These are phyloP conservation scores for Sclerotiophoma versabilis DNA, from an alignment of 2,329 filamentous ascomycete genomes.

Conservation along the genomic window DNA sequence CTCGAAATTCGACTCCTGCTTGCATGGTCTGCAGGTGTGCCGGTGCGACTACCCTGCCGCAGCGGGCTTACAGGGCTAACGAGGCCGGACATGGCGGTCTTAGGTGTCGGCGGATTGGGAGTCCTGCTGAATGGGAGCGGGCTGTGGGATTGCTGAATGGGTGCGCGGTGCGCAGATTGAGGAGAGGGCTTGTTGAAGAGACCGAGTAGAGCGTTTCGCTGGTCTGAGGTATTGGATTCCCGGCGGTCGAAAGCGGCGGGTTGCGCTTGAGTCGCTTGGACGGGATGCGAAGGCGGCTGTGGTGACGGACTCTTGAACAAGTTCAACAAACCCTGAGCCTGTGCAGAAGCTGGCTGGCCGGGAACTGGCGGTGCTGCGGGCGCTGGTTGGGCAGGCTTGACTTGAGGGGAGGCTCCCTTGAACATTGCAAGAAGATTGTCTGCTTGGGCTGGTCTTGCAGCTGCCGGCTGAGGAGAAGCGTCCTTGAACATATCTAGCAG, in stretches of 20 bases:
- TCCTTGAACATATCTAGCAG: slow-evolving; percentile 29
- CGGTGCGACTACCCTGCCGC: slow-evolving; percentile 31
- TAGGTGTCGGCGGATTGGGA: slow-evolving; percentile 39
- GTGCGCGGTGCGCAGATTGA: slow-evolving; percentile 20
- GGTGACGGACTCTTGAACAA: slow-evolving; percentile 18
- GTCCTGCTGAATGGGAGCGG: slow-evolving; percentile 27
- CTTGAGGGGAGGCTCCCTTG: slow-evolving; percentile 22
- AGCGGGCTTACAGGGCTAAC: slow-evolving; percentile 50
- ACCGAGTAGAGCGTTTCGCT: slow-evolving; percentile 47
- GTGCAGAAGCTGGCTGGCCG: neutral
- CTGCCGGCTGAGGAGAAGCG: slow-evolving; percentile 15
- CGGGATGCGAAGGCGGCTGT: slow-evolving; percentile 3
- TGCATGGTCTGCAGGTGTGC: slow-evolving; percentile 38
- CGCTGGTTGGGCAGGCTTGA: neutral
- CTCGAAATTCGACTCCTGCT: slow-evolving; percentile 45
- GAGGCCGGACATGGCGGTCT: slow-evolving; percentile 43
- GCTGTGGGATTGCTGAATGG: slow-evolving; percentile 25
- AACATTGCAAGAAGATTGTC: slow-evolving; percentile 30
- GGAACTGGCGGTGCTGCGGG: slow-evolving; percentile 24
- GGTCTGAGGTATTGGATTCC: slow-evolving; percentile 38
- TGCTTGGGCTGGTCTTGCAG: slow-evolving; percentile 23
- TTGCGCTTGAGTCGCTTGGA: neutral
- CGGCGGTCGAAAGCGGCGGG: slow-evolving; percentile 32
- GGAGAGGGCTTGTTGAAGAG: slow-evolving; percentile 44
- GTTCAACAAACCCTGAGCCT: slow-evolving; percentile 19